phyloP scores from a whole-genome alignment of 164 flowering plant genomes.

The Macadamia integrifolia region DNA sequence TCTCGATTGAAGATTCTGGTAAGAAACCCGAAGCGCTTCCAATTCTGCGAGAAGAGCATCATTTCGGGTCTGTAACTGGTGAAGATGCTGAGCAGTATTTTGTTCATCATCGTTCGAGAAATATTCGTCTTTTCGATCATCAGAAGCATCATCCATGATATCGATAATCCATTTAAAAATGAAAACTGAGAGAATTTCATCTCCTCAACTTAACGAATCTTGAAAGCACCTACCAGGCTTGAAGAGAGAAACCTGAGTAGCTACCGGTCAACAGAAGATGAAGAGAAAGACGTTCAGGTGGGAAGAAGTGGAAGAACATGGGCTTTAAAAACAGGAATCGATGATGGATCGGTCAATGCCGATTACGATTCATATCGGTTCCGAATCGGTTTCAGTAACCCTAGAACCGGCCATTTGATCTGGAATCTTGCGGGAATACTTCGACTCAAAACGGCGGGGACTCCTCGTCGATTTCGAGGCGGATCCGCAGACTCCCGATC shows the following conservation, averaged over 20 bases:
- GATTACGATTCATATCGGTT: too few species aligned
- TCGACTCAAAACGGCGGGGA: too few species aligned
- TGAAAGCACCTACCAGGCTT: not conserved
- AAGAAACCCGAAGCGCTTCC: conserved; percentile 22
- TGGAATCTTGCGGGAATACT: too few species aligned
- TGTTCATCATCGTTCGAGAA: not conserved
- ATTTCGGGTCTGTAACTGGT: conserved; percentile 9
- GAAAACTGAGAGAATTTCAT: conserved; percentile 1
- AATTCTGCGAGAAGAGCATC: conserved; percentile 23
- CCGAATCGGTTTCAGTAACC: too few species aligned
- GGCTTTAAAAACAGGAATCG: too few species aligned
- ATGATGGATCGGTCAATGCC: too few species aligned
- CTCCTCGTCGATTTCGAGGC: too few species aligned
- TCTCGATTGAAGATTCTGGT: conserved; percentile 18
- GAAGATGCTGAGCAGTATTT: not conserved
- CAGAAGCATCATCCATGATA: conserved; percentile 15
- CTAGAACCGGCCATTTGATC: too few species aligned
- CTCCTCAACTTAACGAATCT: not conserved
- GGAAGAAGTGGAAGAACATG: too few species aligned
- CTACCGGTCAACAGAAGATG: conserved; percentile 23
- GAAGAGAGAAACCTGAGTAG: not conserved
- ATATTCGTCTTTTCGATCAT: conserved; percentile 9
- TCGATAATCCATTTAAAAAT: conserved; percentile 14
- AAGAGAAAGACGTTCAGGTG: conserved; percentile 12
- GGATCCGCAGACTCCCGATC: too few species aligned